phyloP scores from a whole-genome alignment of 208 protist genomes.

The Leptomonas seymouri region DNA sequence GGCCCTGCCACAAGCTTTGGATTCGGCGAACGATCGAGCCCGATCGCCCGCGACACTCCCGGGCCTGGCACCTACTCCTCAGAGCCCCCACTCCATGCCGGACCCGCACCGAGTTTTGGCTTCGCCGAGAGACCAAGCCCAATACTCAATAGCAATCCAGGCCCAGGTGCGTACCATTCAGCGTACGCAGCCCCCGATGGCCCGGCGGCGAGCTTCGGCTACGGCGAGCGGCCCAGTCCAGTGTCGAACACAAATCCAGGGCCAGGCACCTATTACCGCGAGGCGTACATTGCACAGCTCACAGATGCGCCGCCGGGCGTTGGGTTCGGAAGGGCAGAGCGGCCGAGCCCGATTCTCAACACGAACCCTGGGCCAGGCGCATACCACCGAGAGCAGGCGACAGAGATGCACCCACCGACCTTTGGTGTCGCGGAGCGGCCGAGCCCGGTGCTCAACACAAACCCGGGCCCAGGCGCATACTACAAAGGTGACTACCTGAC shows the following conservation, averaged over 20 bases:
- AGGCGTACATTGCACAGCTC: constrained; percentile 3
- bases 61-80: constrained; percentile 44
- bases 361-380: constrained; percentile 16
- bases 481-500: background rate
- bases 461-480: constrained; percentile 39
- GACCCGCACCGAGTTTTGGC: constrained; percentile 19
- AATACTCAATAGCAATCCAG: constrained; percentile 1
- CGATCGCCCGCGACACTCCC: background rate
- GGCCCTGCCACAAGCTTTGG: constrained; percentile 5
- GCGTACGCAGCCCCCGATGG: background rate
- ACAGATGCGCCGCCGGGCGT: background rate
- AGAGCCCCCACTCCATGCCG: background rate
- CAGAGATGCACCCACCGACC: constrained; percentile 27
- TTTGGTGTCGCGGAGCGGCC: constrained; percentile 13
- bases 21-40: background rate
- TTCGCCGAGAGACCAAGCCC: constrained; percentile 19
- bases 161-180: constrained; percentile 23
- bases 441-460: constrained; percentile 17
- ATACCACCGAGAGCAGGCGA: constrained; percentile 13
- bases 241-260: constrained; percentile 19
- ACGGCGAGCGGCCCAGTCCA: constrained; percentile 14
- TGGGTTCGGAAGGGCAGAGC: constrained; percentile 19
- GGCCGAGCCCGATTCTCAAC: background rate
- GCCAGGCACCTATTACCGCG: constrained; percentile 29
- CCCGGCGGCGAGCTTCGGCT: constrained; percentile 9